Conservation (phyloP, 768 basidiomycete species). For the Inosperma sp. region DNA sequence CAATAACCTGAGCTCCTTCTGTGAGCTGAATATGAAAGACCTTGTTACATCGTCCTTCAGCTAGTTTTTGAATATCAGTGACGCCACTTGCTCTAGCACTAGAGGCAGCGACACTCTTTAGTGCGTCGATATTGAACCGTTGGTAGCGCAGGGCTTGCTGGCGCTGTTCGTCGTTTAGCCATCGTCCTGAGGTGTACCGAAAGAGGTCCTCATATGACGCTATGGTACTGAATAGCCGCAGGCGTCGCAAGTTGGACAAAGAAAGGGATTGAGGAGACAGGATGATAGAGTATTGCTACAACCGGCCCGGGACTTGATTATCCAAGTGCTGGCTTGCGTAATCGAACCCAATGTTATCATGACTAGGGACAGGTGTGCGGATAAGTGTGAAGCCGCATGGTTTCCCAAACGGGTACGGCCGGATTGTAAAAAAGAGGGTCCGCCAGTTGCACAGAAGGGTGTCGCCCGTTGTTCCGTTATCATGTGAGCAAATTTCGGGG, state of each 20-base stretch:
- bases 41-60: slow-evolving; percentile 13
- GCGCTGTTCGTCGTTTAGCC: slow-evolving; percentile 12
- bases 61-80: slow-evolving; percentile 4
- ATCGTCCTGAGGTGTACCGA: slow-evolving; percentile 14
- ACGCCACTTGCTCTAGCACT: slow-evolving; percentile 7
- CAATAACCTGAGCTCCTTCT: slow-evolving; percentile 13
- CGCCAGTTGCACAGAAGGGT: too few species aligned
- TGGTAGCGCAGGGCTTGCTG: slow-evolving; percentile 13
- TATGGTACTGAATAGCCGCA: slow-evolving; percentile 4
- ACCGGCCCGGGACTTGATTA: too few species aligned
- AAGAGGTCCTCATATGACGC: slow-evolving; percentile 11
- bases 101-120: slow-evolving; percentile 6
- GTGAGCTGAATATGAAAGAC: slow-evolving; percentile 12
- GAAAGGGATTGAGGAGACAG: slow-evolving; percentile 8
- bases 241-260: slow-evolving; percentile 7
- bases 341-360: too few species aligned
- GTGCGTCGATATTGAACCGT: slow-evolving; percentile 14
- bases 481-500: too few species aligned
- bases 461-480: too few species aligned
- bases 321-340: too few species aligned
- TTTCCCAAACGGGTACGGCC: too few species aligned
- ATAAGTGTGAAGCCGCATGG: too few species aligned
- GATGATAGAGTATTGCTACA: slow-evolving; percentile 6
- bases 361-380: too few species aligned
- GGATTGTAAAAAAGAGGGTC: too few species aligned